A percentile compares a stretch with the other conserved stretches of the same genome.
phyloP scores from a whole-genome alignment of 306 rosid species.

The Castanea mollissima region DNA sequence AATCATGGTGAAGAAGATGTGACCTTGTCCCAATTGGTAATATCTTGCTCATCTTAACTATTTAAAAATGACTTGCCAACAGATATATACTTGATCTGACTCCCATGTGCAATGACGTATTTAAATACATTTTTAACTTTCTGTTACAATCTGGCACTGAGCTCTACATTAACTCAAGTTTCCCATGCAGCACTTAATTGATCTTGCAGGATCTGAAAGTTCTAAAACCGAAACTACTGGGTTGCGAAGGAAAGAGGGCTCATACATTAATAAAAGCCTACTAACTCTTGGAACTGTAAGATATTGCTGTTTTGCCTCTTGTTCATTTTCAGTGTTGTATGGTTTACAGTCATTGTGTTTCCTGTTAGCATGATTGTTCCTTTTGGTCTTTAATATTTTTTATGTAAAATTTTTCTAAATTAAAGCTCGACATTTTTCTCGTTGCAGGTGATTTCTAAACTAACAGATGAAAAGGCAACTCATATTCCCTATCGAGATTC shows the following conservation, averaged over 20 bases:
- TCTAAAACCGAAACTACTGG: slow-evolving; percentile 91
- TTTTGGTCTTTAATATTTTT: not conserved
- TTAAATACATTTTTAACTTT: slow-evolving; percentile 4
- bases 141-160: slow-evolving; percentile 7
- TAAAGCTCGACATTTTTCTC: not conserved
- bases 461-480: slow-evolving; percentile 56
- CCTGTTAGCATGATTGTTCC: slow-evolving; percentile 1
- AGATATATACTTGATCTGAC: slow-evolving; percentile 7
- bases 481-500: slow-evolving; percentile 64
- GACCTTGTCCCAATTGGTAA: slow-evolving; percentile 78
- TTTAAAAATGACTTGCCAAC: slow-evolving; percentile 11
- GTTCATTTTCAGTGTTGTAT: slow-evolving; percentile 2
- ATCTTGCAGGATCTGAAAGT: slow-evolving; percentile 95
- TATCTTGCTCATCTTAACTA: not conserved
- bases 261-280: slow-evolving; percentile 84
- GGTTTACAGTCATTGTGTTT: not conserved
- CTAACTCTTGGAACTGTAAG: slow-evolving; percentile 92
- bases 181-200: slow-evolving; percentile 80
- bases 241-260: slow-evolving; percentile 84
- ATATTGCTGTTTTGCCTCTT: slow-evolving; percentile 10
- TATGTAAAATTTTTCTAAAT: not conserved
- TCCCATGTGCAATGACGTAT: slow-evolving; percentile 5
- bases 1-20: slow-evolving; percentile 74
- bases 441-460: slow-evolving; percentile 58
- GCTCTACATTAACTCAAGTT: slow-evolving; percentile 15